phyloP scores from a whole-genome alignment of 208 protist genomes.

The Porcisia deanei region DNA sequence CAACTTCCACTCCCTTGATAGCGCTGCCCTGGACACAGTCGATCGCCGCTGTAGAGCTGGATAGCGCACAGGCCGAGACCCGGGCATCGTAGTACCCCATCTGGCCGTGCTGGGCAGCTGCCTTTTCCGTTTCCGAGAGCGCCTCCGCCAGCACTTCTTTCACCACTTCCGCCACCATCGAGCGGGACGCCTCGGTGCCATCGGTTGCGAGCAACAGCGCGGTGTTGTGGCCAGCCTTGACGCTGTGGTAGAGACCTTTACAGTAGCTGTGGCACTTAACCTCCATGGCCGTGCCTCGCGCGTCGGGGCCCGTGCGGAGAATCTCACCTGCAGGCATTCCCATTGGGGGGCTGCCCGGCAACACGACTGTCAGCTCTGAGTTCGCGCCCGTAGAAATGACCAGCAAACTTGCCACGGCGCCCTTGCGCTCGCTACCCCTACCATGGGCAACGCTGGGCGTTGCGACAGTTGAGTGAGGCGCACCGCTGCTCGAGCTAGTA shows the following conservation, averaged over 20 bases:
- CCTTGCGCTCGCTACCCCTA: slow-evolving; percentile 8
- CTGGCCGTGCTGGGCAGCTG: slow-evolving; percentile 27
- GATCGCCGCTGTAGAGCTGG: slow-evolving; percentile 31
- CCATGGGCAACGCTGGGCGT: background rate
- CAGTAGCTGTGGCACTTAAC: slow-evolving; percentile 10
- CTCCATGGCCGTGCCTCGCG: slow-evolving; percentile 3
- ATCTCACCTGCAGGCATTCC: slow-evolving; percentile 17
- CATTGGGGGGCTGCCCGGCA: slow-evolving; percentile 11
- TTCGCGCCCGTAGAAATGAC: slow-evolving; percentile 20
- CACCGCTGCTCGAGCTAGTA: background rate
- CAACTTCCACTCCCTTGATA: slow-evolving; percentile 33
- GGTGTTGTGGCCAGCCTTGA: slow-evolving; percentile 53
- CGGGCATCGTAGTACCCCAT: slow-evolving; percentile 46
- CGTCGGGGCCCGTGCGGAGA: slow-evolving; percentile 20
- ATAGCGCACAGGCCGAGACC: slow-evolving; percentile 39
- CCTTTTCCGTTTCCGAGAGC: slow-evolving; percentile 27
- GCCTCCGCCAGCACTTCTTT: slow-evolving; percentile 30
- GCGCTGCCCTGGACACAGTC: slow-evolving; percentile 24
- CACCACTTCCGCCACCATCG: slow-evolving; percentile 21
- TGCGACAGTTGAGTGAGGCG: background rate
- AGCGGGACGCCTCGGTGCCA: slow-evolving; percentile 21
- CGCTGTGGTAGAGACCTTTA: slow-evolving; percentile 25
- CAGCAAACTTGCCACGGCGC: slow-evolving; percentile 4
- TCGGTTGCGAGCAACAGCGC: slow-evolving; percentile 39
- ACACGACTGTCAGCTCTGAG: slow-evolving; percentile 1